Conservation (phyloP, 2,329 filamentous ascomycete genomes). For the Penicillium rolfsii region DNA sequence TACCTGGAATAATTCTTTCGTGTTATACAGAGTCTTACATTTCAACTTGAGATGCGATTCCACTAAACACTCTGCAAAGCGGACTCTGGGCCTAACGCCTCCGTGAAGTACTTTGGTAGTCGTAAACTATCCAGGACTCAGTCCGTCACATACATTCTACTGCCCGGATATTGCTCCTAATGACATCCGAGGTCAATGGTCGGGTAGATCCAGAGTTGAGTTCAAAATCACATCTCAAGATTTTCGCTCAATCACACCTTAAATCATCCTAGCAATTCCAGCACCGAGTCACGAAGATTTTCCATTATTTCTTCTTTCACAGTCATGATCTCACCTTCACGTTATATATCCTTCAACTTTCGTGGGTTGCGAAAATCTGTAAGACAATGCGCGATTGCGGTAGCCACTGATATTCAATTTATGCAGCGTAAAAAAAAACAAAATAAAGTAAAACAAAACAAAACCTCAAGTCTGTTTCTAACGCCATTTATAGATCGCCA, state of each 20-base stretch:
- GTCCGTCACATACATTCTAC: background rate
- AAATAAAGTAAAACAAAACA: background rate
- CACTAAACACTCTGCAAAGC: too few species aligned
- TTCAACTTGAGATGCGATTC: background rate
- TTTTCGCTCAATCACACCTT: background rate
- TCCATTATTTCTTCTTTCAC: background rate
- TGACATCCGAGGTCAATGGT: background rate
- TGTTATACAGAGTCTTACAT: slow-evolving; percentile 16
- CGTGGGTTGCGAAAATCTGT: background rate
- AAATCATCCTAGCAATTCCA: background rate
- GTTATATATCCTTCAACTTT: background rate
- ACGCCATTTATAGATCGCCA: background rate
- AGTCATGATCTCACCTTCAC: background rate
- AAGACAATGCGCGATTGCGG: background rate
- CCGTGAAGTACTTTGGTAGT: too few species aligned
- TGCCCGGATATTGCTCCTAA: background rate
- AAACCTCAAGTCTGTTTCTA: background rate
- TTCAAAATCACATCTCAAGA: background rate
- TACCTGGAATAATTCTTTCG: slow-evolving; percentile 31
- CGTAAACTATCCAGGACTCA: background rate
- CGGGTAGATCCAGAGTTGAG: background rate
- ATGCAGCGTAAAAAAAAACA: too few species aligned
- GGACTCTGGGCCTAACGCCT: too few species aligned
- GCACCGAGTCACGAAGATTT: background rate
- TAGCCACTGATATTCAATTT: background rate